Conservation (phyloP, 441 rosid species). For the Populus tomentosa region DNA sequence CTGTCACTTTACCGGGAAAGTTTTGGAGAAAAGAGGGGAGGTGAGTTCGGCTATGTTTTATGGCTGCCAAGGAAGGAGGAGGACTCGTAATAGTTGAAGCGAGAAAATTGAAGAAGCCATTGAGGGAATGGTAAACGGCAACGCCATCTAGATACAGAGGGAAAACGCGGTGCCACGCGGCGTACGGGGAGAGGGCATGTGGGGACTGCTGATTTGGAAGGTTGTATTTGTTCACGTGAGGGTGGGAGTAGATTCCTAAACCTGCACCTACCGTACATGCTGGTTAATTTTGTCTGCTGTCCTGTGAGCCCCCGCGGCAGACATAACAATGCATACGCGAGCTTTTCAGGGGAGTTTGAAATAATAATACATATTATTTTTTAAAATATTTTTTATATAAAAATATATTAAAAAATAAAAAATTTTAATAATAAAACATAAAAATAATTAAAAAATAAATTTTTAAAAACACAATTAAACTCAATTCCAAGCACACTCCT, state of each 20-base stretch:
- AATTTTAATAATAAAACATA: no score
- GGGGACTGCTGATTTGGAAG: constrained; percentile 5
- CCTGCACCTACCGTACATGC: constrained; percentile 1
- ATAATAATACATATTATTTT: no score
- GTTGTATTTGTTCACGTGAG: background rate
- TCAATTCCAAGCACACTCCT: no score
- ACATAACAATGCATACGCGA: background rate
- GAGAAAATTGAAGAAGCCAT: background rate
- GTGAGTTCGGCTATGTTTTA: background rate
- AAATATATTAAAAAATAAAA: no score
- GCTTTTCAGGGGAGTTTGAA: no score
- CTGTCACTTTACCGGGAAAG: constrained; percentile 22
- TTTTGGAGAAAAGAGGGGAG: background rate
- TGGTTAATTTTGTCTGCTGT: background rate
- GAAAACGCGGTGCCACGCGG: constrained; percentile 76
- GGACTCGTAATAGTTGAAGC: constrained; percentile 19
- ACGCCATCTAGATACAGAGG: constrained; percentile 36
- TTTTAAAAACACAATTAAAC: no score
- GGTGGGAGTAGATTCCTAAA: background rate
- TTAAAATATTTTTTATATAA: no score
- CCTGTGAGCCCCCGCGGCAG: background rate
- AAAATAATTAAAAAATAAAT: no score
- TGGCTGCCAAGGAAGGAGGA: constrained; percentile 4
- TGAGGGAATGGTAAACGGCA: constrained; percentile 41
- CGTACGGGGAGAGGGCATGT: background rate